phyloP scores from a whole-genome alignment of 257 asterid genomes.

The Gentiana straminea region DNA sequence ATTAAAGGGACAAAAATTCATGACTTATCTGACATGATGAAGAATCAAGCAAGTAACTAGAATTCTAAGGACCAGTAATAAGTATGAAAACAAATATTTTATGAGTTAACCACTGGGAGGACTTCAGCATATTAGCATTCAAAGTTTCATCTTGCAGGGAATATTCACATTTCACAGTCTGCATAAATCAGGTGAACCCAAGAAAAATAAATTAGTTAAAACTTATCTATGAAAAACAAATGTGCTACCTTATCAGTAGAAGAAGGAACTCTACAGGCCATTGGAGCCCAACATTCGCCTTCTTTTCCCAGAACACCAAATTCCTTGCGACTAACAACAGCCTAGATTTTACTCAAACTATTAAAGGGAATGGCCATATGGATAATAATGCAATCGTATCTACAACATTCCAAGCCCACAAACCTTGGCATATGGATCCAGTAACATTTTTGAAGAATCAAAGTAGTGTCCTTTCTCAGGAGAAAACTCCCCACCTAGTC shows the following conservation, averaged over 20 bases:
- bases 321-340: constrained; percentile 69
- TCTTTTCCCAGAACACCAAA: constrained; percentile 60
- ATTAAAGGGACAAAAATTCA: too few species aligned
- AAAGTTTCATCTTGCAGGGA: too few species aligned
- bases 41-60: too few species aligned
- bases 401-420: constrained; percentile 9
- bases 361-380: not conserved
- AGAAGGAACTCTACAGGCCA: constrained; percentile 74
- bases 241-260: constrained; percentile 42
- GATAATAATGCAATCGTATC: not conserved
- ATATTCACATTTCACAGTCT: too few species aligned
- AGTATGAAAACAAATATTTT: too few species aligned
- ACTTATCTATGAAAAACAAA: constrained; percentile 8
- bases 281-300: constrained; percentile 81
- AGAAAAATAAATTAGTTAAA: not conserved
- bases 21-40: too few species aligned
- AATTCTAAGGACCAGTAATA: too few species aligned
- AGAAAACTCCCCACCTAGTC: constrained; percentile 61
- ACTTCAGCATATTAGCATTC: too few species aligned
- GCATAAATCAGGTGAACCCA: not conserved
- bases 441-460: constrained; percentile 55
- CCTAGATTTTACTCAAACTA: constrained; percentile 33
- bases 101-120: too few species aligned
- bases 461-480: constrained; percentile 79
- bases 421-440: constrained; percentile 97